phyloP scores from a whole-genome alignment of 306 rosid genomes.

The Cicer pinnatifidum region DNA sequence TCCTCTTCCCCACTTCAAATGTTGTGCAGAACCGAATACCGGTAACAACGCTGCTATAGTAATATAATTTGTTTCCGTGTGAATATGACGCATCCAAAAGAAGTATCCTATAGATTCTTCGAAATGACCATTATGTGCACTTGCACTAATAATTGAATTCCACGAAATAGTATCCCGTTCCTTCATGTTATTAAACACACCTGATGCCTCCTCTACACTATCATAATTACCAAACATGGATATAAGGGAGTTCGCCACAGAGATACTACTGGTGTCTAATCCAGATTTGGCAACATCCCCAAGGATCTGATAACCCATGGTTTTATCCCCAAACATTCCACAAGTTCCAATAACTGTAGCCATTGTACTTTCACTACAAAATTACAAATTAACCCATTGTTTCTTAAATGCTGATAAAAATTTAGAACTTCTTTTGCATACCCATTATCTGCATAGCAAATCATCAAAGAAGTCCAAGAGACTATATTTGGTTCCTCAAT shows the following conservation, averaged over 20 bases:
- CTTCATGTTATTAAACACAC: conserved; percentile 71
- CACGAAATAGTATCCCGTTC: conserved; percentile 83
- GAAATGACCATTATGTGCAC: conserved; percentile 59
- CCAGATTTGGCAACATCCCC: conserved; percentile 74
- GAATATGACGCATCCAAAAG: conserved; percentile 59
- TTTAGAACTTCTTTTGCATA: conserved; percentile 58
- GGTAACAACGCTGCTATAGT: conserved; percentile 69
- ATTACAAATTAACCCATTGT: conserved; percentile 54
- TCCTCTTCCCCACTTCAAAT: conserved; percentile 81
- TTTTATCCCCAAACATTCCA: conserved; percentile 67
- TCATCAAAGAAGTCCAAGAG: conserved; percentile 95
- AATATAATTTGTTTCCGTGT: conserved; percentile 55
- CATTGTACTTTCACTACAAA: conserved; percentile 69
- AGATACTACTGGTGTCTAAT: conserved; percentile 57
- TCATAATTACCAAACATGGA: conserved; percentile 74
- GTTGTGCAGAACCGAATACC: conserved; percentile 59
- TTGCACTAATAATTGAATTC: conserved; percentile 84
- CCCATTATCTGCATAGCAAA: conserved; percentile 63
- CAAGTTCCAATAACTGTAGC: conserved; percentile 72
- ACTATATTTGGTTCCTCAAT: conserved; percentile 82
- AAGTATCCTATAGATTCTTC: conserved; percentile 67
- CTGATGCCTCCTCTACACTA: conserved; percentile 64
- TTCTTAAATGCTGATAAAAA: conserved; percentile 61
- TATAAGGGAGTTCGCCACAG: conserved; percentile 78
- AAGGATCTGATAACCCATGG: conserved; percentile 69